These are phyloP conservation scores for Kuraishia molischiana DNA, from an alignment of 805 yeast genomes.

Conservation along the genomic window DNA sequence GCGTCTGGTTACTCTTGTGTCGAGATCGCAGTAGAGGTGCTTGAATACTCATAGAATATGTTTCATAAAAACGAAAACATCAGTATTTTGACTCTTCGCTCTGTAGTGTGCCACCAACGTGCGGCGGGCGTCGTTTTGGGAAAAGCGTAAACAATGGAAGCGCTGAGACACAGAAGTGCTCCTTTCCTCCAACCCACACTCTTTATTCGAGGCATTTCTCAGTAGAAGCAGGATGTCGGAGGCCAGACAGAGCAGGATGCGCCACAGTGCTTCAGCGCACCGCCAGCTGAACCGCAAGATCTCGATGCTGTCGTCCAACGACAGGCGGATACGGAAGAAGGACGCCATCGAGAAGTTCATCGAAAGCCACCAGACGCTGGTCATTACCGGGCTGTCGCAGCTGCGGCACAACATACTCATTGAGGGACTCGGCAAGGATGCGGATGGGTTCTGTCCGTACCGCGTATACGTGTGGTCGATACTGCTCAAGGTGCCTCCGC, in stretches of 20 bases:
- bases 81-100: no score
- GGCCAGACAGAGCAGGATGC: no score
- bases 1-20: constrained; percentile 46
- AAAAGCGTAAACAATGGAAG: no score
- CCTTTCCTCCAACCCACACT: no score
- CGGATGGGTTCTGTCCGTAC: constrained; percentile 47
- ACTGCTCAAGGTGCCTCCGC: constrained; percentile 52
- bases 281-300: constrained; percentile 1
- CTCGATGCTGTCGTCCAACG: constrained; percentile 1
- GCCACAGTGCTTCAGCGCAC: no score
- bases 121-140: no score
- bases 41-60: no score
- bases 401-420: constrained; percentile 39
- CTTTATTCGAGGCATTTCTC: no score
- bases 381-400: constrained; percentile 41
- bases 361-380: constrained; percentile 31
- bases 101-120: no score
- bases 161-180: no score
- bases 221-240: no score
- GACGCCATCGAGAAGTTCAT: constrained; percentile 46
- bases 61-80: no score
- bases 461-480: constrained; percentile 78
- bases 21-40: neutral
- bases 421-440: constrained; percentile 26
- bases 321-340: constrained; percentile 29